Percentiles rank a stretch among this genome's conserved stretches.
phyloP scores from a whole-genome alignment of 345 rosid genomes.

The Fremontodendron californicum region DNA sequence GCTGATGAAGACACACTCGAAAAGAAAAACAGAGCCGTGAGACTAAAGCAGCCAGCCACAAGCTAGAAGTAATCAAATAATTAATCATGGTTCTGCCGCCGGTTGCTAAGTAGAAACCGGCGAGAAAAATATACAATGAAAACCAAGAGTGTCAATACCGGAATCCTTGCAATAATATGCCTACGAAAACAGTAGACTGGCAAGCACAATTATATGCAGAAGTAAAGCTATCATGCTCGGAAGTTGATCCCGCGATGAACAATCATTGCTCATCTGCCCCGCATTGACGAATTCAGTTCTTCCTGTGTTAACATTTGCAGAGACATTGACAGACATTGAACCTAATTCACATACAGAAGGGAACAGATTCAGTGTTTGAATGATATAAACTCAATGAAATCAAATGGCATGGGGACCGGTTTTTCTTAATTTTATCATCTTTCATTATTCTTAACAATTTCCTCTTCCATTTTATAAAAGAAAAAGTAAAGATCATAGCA shows the following conservation, averaged over 20 bases:
- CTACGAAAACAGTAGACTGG: constrained; percentile 39
- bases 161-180: constrained; percentile 23
- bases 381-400: not conserved
- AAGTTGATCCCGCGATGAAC: constrained; percentile 23
- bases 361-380: not conserved
- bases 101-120: not conserved
- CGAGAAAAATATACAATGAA: not conserved
- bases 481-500: not conserved
- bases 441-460: too few species aligned
- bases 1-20: not conserved
- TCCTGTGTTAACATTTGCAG: constrained; percentile 52
- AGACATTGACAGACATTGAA: constrained; percentile 41
- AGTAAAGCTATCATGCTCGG: constrained; percentile 26
- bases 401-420: too few species aligned
- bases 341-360: not conserved
- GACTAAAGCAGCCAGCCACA: not conserved
- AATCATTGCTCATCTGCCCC: constrained; percentile 44
- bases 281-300: constrained; percentile 65
- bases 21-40: constrained; percentile 1
- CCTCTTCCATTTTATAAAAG: too few species aligned
- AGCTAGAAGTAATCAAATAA: not conserved
- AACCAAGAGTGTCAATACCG: not conserved
- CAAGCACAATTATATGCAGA: constrained; percentile 23
- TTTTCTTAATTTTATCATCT: not conserved
- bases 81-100: constrained; percentile 1